Percentiles rank a stretch among this genome's conserved stretches.
Evolutionary conservation across 768 basidiomycete species (phyloP).

Genomic region (Collybiopsis luxurians): DNA sequence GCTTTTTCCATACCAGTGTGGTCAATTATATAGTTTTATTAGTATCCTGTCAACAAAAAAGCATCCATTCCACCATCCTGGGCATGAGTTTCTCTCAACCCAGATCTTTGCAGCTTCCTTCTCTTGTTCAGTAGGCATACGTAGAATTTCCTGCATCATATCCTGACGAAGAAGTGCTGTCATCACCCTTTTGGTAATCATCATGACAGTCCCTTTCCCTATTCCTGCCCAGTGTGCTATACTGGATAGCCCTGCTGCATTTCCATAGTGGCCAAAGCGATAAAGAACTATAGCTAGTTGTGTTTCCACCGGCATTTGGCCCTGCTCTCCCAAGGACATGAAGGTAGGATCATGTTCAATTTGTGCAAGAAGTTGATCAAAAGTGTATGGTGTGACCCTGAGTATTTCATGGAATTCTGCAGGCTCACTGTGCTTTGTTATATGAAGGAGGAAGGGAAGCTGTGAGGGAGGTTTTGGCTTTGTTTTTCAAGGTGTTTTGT

Average conservation of each 20-base stretch:
- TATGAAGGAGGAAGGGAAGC: not conserved
- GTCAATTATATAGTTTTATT: constrained; percentile 15
- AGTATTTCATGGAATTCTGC: not conserved
- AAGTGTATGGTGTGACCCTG: not conserved
- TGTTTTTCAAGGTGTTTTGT: not conserved
- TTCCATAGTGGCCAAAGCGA: constrained; percentile 21
- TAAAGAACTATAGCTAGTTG: constrained; percentile 12
- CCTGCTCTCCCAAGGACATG: not conserved
- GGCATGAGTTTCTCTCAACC: constrained; percentile 14
- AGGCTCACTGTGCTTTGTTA: not conserved
- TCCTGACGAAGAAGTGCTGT: constrained; percentile 8
- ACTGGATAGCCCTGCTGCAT: constrained; percentile 10
- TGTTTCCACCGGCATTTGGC: not conserved
- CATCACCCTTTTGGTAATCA: constrained; percentile 14
- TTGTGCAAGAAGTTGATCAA: not conserved
- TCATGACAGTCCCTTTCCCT: constrained; percentile 11
- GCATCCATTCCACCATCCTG: constrained; percentile 18
- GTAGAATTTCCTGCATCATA: not conserved
- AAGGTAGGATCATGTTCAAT: not conserved
- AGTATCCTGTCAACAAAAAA: constrained; percentile 21
- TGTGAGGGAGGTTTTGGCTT: not conserved
- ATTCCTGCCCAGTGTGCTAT: constrained; percentile 11
- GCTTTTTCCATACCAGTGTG: constrained; percentile 23
- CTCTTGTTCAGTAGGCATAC: constrained; percentile 9
- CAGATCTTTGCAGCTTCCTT: constrained; percentile 14